These are phyloP conservation scores for Choiromyces venosus DNA, from an alignment of 495 filamentous ascomycete genomes.

Conservation along the genomic window DNA sequence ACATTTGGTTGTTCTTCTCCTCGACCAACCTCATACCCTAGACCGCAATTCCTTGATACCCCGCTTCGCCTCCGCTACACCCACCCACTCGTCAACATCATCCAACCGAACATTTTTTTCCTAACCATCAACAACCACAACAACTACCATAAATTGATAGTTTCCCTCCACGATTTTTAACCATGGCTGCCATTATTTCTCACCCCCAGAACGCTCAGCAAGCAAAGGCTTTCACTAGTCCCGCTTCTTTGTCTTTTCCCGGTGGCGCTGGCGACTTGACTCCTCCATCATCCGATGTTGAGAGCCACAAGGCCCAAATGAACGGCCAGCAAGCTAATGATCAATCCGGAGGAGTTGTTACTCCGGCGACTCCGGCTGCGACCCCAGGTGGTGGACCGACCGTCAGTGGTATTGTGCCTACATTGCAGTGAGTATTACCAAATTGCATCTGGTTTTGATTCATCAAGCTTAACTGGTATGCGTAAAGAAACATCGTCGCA, in stretches of 20 bases:
- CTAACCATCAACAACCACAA: slow-evolving; percentile 30
- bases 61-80: slow-evolving; percentile 30
- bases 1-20: slow-evolving; percentile 99
- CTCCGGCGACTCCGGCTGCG: slow-evolving; percentile 90
- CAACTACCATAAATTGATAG: slow-evolving; percentile 34
- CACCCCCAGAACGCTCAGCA: slow-evolving; percentile 82
- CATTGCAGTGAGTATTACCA: slow-evolving; percentile 86
- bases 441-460: slow-evolving; percentile 21
- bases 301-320: slow-evolving; percentile 39
- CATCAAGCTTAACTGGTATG: slow-evolving; percentile 58
- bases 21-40: slow-evolving; percentile 23
- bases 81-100: slow-evolving; percentile 9
- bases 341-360: slow-evolving; percentile 57
- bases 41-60: slow-evolving; percentile 1
- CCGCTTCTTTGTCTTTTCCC: slow-evolving; percentile 84
- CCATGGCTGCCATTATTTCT: slow-evolving; percentile 83
- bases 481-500: slow-evolving; percentile 95
- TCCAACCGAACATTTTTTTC: slow-evolving; percentile 6
- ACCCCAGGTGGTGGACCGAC: slow-evolving; percentile 75
- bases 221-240: slow-evolving; percentile 85
- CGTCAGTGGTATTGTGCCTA: slow-evolving; percentile 90
- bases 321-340: slow-evolving; percentile 49
- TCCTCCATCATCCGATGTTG: slow-evolving; percentile 61
- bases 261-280: slow-evolving; percentile 74
- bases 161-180: slow-evolving; percentile 27